Evolutionary conservation across 2,329 filamentous ascomycete genomes (phyloP).

Genomic region (Pezicula neosporulosa): DNA sequence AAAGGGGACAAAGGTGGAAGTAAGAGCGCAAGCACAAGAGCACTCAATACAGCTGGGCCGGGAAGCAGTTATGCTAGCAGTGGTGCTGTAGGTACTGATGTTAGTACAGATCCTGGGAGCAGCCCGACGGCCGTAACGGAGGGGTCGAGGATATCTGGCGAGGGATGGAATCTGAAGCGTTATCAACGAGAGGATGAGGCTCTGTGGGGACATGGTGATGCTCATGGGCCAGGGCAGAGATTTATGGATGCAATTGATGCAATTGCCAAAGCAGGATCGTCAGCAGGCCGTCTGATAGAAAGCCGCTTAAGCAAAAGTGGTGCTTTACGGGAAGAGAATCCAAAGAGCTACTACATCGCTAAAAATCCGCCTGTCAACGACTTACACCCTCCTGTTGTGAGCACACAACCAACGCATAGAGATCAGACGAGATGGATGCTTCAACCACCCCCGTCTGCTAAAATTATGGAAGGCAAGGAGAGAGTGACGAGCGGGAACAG

Average conservation of each 20-base stretch:
- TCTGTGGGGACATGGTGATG: constrained; percentile 67
- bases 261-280: constrained; percentile 45
- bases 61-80: constrained; percentile 46
- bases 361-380: constrained; percentile 76
- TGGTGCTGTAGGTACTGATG: constrained; percentile 29
- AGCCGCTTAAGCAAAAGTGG: constrained; percentile 38
- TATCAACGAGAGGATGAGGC: constrained; percentile 89
- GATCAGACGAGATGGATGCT: constrained; percentile 87
- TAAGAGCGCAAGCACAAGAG: constrained; percentile 57
- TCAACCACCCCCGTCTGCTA: constrained; percentile 84
- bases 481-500: constrained; percentile 63
- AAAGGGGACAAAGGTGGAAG: constrained; percentile 46
- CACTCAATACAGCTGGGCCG: constrained; percentile 53
- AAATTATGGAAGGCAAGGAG: constrained; percentile 85
- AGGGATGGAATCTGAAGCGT: constrained; percentile 72
- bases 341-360: constrained; percentile 27
- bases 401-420: constrained; percentile 64
- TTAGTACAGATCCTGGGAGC: constrained; percentile 32
- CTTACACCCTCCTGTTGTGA: constrained; percentile 80
- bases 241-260: constrained; percentile 39
- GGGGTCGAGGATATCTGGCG: constrained; percentile 37
- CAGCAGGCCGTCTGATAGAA: constrained; percentile 49
- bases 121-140: constrained; percentile 45
- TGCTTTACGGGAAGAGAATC: constrained; percentile 30
- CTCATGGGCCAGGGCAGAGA: constrained; percentile 43